phyloP scores from a whole-genome alignment of 2,329 filamentous ascomycete genomes.

The Aureobasidium sp. region DNA sequence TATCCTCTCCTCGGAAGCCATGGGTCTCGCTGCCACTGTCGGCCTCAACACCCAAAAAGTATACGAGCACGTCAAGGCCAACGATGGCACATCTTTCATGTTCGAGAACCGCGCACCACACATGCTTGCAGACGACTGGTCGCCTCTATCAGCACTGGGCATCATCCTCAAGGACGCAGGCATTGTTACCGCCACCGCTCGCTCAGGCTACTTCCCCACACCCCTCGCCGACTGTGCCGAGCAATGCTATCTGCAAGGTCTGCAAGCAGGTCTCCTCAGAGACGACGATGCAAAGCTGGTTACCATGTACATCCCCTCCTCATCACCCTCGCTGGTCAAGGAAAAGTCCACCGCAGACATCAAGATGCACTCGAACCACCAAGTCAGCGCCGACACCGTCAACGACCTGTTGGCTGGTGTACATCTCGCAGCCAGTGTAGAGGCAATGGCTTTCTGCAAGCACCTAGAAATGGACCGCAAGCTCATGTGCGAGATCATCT shows the following conservation, averaged over 20 bases:
- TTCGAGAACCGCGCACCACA: constrained; percentile 51
- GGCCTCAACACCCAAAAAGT: constrained; percentile 46
- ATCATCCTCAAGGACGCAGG: constrained; percentile 46
- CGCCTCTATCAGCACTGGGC: constrained; percentile 37
- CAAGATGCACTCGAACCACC: constrained; percentile 30
- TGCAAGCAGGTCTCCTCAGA: constrained; percentile 50
- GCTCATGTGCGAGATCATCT: constrained; percentile 41
- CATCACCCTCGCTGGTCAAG: constrained; percentile 27
- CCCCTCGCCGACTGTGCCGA: constrained; percentile 58
- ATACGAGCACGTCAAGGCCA: constrained; percentile 40
- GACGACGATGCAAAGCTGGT: constrained; percentile 52
- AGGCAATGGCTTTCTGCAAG: constrained; percentile 42
- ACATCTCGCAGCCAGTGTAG: constrained; percentile 43
- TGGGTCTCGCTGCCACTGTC: constrained; percentile 48
- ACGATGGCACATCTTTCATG: constrained; percentile 44
- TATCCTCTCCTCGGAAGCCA: constrained; percentile 48
- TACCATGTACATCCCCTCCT: constrained; percentile 41
- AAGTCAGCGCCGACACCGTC: constrained; percentile 31
- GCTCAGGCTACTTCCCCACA: constrained; percentile 50
- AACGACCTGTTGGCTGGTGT: constrained; percentile 39
- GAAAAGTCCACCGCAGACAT: constrained; percentile 30
- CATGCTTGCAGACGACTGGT: constrained; percentile 46
- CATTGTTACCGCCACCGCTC: constrained; percentile 61
- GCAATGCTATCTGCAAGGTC: constrained; percentile 55
- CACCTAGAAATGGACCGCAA: constrained; percentile 38